phyloP scores from a whole-genome alignment of 148 eudicot genomes.

The Chenopodium berlandieri region DNA sequence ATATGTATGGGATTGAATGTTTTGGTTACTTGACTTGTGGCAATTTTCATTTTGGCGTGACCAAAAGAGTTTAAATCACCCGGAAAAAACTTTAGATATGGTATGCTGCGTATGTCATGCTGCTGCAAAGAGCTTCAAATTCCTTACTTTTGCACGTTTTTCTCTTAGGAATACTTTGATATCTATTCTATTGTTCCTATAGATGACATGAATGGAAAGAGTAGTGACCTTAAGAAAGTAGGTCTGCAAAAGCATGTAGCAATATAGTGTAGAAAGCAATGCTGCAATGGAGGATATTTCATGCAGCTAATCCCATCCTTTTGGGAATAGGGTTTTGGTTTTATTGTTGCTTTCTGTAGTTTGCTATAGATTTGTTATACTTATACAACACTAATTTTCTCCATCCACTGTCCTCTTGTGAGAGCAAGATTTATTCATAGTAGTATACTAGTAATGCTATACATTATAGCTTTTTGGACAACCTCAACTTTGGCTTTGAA shows the following conservation, averaged over 20 bases:
- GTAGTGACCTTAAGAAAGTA: too few relatives aligned
- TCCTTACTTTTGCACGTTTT: not conserved
- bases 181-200: not conserved
- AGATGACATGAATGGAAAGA: too few relatives aligned
- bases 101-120: not conserved
- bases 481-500: not conserved
- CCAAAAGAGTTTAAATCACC: not conserved
- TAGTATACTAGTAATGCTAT: not conserved
- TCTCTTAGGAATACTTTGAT: not conserved
- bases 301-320: too few relatives aligned
- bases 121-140: not conserved
- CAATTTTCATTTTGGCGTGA: not conserved
- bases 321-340: too few relatives aligned
- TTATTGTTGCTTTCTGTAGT: not conserved
- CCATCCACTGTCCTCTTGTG: not conserved
- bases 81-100: not conserved
- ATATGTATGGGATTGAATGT: not conserved
- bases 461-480: not conserved
- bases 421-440: not conserved
- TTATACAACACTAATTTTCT: not conserved
- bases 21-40: not conserved
- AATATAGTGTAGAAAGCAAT: too few relatives aligned
- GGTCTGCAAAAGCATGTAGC: too few relatives aligned
- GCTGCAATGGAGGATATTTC: too few relatives aligned
- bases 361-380: not conserved